Conservation (phyloP, 805 yeast genomes). For the Candida boidinii region DNA sequence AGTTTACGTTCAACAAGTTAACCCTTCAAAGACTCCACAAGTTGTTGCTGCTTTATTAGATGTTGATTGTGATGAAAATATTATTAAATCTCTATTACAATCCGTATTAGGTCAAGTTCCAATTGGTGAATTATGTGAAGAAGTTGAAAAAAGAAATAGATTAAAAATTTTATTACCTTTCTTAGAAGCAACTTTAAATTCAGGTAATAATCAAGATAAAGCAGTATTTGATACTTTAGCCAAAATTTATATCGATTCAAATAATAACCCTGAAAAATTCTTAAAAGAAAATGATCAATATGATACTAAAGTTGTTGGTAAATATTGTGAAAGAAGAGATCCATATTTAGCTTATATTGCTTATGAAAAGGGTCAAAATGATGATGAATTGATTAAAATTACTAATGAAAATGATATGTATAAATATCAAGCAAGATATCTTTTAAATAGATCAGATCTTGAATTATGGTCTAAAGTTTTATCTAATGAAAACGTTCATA, state of each 20-base stretch:
- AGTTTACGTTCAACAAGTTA: slow-evolving; percentile 95
- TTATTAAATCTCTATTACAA: slow-evolving; percentile 70
- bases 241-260: slow-evolving; percentile 94
- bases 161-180: slow-evolving; percentile 87
- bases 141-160: slow-evolving; percentile 95
- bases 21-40: slow-evolving; percentile 92
- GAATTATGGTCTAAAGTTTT: slow-evolving; percentile 78
- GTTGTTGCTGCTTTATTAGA: slow-evolving; percentile 94
- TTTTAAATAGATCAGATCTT: slow-evolving; percentile 80
- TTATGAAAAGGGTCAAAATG: slow-evolving; percentile 91
- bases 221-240: slow-evolving; percentile 94
- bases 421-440: slow-evolving; percentile 97
- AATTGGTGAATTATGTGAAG: slow-evolving; percentile 76
- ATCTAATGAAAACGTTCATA: slow-evolving; percentile 66
- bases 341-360: slow-evolving; percentile 97
- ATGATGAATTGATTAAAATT: slow-evolving; percentile 79
- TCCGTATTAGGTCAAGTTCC: slow-evolving; percentile 95
- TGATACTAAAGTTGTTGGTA: slow-evolving; percentile 94
- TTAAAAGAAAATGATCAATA: slow-evolving; percentile 83
- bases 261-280: slow-evolving; percentile 96
- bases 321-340: slow-evolving; percentile 97
- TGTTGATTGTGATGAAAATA: slow-evolving; percentile 92
- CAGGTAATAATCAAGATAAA: slow-evolving; percentile 74
- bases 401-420: slow-evolving; percentile 98
- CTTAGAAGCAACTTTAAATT: slow-evolving; percentile 77